A percentile compares a stretch with the other conserved stretches of the same genome.
Evolutionary conservation across 2,329 filamentous ascomycete species (phyloP).

Genomic region (Aspergillus sp.): DNA sequence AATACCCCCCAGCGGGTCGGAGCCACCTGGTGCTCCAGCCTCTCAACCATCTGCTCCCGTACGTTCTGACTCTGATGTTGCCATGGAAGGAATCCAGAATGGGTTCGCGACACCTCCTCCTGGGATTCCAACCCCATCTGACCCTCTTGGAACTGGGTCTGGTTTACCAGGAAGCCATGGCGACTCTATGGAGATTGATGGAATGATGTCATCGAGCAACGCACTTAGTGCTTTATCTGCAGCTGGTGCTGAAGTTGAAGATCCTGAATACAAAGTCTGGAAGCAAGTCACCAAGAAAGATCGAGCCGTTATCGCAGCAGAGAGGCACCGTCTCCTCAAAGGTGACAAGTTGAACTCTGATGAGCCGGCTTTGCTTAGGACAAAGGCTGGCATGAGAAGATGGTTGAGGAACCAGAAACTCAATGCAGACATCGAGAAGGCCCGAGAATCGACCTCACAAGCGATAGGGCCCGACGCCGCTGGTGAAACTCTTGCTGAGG

Average conservation of each 20-base stretch:
- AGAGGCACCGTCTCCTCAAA: constrained; percentile 80
- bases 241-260: constrained; percentile 79
- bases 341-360: constrained; percentile 80
- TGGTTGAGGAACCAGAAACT: constrained; percentile 76
- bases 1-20: constrained; percentile 70
- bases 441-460: constrained; percentile 41
- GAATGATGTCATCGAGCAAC: constrained; percentile 59
- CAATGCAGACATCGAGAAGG: constrained; percentile 48
- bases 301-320: constrained; percentile 77
- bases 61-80: constrained; percentile 67
- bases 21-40: constrained; percentile 61
- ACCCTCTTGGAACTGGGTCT: constrained; percentile 62
- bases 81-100: constrained; percentile 70
- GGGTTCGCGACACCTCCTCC: constrained; percentile 80
- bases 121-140: constrained; percentile 72
- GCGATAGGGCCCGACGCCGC: constrained; percentile 46
- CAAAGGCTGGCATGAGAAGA: constrained; percentile 81
- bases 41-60: constrained; percentile 46
- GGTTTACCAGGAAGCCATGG: constrained; percentile 62
- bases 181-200: constrained; percentile 85
- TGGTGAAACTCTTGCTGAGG: constrained; percentile 81
- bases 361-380: constrained; percentile 79
- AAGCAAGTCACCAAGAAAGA: constrained; percentile 98
- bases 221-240: constrained; percentile 62
- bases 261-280: constrained; percentile 92